Percentiles rank a stretch among this genome's conserved stretches.
Evolutionary conservation across 108 stramenopile genomes (phyloP).

Genomic region (Pseudonitzschia delicatissima): DNA sequence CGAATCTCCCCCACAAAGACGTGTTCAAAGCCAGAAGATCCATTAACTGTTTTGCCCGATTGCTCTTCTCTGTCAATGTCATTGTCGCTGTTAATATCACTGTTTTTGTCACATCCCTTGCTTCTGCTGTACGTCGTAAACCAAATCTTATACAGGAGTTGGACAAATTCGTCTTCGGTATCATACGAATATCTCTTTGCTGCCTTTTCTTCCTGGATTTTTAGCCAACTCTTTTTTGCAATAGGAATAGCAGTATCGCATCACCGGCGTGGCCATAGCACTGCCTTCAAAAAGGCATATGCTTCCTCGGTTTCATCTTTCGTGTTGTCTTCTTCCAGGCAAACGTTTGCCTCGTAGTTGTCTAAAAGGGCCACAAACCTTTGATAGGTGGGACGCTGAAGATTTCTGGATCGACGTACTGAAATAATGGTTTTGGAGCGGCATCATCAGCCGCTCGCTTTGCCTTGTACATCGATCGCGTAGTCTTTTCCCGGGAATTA

Average conservation of each 20-base stretch:
- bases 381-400: slow-evolving; percentile 78
- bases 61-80: no score
- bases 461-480: slow-evolving; percentile 59
- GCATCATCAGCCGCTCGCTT: slow-evolving; percentile 41
- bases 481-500: slow-evolving; percentile 59
- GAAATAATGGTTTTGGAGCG: slow-evolving; percentile 79
- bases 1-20: slow-evolving; percentile 91
- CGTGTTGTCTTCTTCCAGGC: slow-evolving; percentile 60
- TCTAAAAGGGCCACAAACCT: slow-evolving; percentile 77
- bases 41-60: not conserved
- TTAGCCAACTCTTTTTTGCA: slow-evolving; percentile 41
- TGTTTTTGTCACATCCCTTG: slow-evolving; percentile 44
- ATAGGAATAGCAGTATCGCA: slow-evolving; percentile 88
- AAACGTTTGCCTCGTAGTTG: slow-evolving; percentile 72
- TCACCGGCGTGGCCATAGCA: slow-evolving; percentile 77
- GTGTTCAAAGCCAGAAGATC: slow-evolving; percentile 87
- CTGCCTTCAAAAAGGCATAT: slow-evolving; percentile 55
- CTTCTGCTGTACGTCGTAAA: slow-evolving; percentile 80
- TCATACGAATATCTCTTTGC: not conserved
- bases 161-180: slow-evolving; percentile 49
- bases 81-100: no score
- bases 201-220: not conserved
- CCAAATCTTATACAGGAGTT: slow-evolving; percentile 78
- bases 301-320: slow-evolving; percentile 60
- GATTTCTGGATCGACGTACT: slow-evolving; percentile 40